Base-by-base conservation (phyloP, 148 eudicot genomes). In the Fagopyrum homotropicum region DNA sequence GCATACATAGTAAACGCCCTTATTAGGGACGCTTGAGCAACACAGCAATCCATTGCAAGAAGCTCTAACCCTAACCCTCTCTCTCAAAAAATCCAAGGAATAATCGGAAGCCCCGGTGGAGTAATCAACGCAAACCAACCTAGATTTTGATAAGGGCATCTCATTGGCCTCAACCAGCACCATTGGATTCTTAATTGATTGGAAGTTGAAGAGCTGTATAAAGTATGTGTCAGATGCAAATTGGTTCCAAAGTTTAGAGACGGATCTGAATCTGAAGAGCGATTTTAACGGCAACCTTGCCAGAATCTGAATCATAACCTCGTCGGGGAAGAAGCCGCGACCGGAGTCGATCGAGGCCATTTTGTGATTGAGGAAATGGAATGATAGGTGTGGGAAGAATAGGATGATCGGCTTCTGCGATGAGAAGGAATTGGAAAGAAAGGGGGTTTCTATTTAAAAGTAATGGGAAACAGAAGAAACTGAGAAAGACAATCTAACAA, bases 11-110 rank as follows among this genome's bases (percentile, higher is more conserved):
- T 92, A 92, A 52, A 92, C 89, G 66, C 97, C 98, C 82, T 89
- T 92, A 79, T 90, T 90, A 50, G 93, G 92, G 22, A 90, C 85
- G 79, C 98, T 92, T 9, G 93, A 89, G 72, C 97, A 95, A 64
- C 98, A 92, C 77, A 95, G 83, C 77, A 95, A 85, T 0, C 98
- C 98, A 87, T 92, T 88, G 80, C 97, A 95, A 56, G 93, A 92
- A 26, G 98, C 96, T 77, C 96, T 85, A 76, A 95, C 84, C 75
- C 82, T 90, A 68, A 95, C 91, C 83, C 97, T 90, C 80, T 89
- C 96, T 50, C 80, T 85, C 50, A 95, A 74, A 64, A 90, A 95
- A 83, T 84, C 87, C 83, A 92, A 75, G 30, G 90, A 84, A 76
- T 86, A 83, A 75, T 95, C 93, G 81, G 83, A 85, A 29, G 86